Percentiles rank a stretch among this genome's conserved stretches.
Evolutionary conservation across 371 early-diverging fungal genomes (phyloP).

Genomic region (Massospora cicadina): DNA sequence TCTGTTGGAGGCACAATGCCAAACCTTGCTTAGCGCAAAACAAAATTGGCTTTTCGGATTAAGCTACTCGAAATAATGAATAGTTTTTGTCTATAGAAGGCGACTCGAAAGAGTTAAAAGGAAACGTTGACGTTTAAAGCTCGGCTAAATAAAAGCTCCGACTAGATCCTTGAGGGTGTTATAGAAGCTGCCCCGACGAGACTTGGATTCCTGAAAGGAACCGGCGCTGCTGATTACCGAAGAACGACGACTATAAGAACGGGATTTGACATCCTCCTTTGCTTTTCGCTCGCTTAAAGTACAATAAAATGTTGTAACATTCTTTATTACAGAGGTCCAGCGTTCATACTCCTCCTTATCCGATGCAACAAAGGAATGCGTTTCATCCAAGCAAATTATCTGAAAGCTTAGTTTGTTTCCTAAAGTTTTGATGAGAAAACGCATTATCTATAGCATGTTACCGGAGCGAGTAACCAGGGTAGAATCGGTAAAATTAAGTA

Average conservation of each 20-base stretch:
- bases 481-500: not conserved
- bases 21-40: no score
- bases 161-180: conserved; percentile 8
- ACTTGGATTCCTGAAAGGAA: not conserved
- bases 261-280: not conserved
- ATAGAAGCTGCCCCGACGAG: conserved; percentile 3
- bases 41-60: no score
- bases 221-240: not conserved
- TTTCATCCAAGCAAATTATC: not conserved
- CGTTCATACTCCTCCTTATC: not conserved
- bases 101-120: no score
- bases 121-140: no score
- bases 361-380: not conserved
- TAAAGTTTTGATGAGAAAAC: not conserved
- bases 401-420: not conserved
- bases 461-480: conserved; percentile 1
- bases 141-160: conserved; percentile 8
- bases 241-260: not conserved
- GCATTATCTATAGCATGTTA: not conserved
- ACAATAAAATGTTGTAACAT: conserved; percentile 4
- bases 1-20: no score
- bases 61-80: no score
- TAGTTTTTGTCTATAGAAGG: no score
- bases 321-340: conserved; percentile 5
- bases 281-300: conserved; percentile 8